phyloP scores from a whole-genome alignment of 139 green algal species.

The Pedinophyceae sp. region DNA sequence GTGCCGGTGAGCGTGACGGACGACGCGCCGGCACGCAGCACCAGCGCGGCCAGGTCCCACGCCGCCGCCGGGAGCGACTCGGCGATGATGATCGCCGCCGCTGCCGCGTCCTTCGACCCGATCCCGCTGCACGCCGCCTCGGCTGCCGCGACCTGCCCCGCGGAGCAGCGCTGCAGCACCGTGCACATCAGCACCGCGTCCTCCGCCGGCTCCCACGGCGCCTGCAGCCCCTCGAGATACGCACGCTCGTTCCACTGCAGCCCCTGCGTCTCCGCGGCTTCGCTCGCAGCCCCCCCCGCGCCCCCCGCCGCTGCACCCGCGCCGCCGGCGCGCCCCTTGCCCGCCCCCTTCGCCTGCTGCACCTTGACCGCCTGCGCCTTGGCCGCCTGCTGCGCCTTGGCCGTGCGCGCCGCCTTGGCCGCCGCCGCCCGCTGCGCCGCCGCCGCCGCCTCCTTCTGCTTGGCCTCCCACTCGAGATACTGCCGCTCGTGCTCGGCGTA shows the following conservation, averaged over 20 bases:
- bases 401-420: slow-evolving; percentile 1
- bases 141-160: not conserved
- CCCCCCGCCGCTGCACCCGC: not conserved
- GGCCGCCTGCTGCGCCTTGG: slow-evolving; percentile 6
- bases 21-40: slow-evolving; percentile 15
- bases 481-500: slow-evolving; percentile 3
- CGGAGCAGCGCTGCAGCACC: not conserved
- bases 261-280: too few species aligned
- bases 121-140: slow-evolving; percentile 1
- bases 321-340: not conserved
- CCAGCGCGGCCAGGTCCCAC: slow-evolving; percentile 15
- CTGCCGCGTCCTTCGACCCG: slow-evolving; percentile 10
- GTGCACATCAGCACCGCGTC: not conserved
- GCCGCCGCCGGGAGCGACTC: not conserved
- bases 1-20: not conserved
- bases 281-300: not conserved
- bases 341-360: not conserved
- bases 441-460: slow-evolving; percentile 6
- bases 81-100: not conserved
- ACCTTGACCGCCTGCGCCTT: not conserved
- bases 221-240: not conserved
- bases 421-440: too few species aligned
- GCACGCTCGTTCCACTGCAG: too few species aligned
- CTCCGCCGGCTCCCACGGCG: not conserved
- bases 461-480: not conserved